Evolutionary conservation across 1,284 basidiomycete genomes (phyloP).

Genomic region (Moniliella sp.): DNA sequence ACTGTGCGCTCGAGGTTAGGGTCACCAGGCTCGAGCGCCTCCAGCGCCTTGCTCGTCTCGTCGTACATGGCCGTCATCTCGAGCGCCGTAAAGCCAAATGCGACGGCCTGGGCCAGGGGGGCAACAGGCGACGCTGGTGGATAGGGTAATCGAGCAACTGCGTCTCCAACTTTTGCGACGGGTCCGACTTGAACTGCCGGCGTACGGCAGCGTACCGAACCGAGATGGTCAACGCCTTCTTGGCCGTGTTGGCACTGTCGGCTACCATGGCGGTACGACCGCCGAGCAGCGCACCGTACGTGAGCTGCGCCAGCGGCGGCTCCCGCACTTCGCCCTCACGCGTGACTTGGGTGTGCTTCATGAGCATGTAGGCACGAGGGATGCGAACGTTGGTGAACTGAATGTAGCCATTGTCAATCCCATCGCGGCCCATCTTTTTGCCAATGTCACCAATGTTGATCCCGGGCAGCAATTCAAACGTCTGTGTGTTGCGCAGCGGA

Average conservation of each 20-base stretch:
- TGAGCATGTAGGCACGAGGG: constrained; percentile 42
- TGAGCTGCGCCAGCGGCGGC: constrained; percentile 42
- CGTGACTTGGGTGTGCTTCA: constrained; percentile 43
- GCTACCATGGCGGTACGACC: constrained; percentile 42
- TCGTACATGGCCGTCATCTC: constrained; percentile 35
- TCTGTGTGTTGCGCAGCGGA: constrained; percentile 40
- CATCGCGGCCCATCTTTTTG: constrained; percentile 44
- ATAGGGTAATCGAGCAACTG: constrained; percentile 44
- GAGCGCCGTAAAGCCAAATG: constrained; percentile 40
- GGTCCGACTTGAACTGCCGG: constrained; percentile 38
- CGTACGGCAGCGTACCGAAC: constrained; percentile 42
- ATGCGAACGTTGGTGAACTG: constrained; percentile 42
- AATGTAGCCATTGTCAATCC: constrained; percentile 34
- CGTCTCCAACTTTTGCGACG: constrained; percentile 35
- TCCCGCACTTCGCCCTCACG: constrained; percentile 37
- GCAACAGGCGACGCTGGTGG: constrained; percentile 43
- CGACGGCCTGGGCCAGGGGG: constrained; percentile 41
- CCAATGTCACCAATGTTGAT: constrained; percentile 43
- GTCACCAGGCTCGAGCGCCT: constrained; percentile 38
- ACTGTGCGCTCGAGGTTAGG: constrained; percentile 26
- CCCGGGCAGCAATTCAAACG: constrained; percentile 36
- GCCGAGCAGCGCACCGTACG: constrained; percentile 42
- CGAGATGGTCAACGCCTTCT: constrained; percentile 41
- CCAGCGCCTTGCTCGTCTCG: constrained; percentile 38
- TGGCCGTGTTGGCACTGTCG: constrained; percentile 40